A percentile compares a stretch with the other conserved stretches of the same genome.
Conservation (phyloP, 345 rosid species). For the Lenwebbia sp. region DNA sequence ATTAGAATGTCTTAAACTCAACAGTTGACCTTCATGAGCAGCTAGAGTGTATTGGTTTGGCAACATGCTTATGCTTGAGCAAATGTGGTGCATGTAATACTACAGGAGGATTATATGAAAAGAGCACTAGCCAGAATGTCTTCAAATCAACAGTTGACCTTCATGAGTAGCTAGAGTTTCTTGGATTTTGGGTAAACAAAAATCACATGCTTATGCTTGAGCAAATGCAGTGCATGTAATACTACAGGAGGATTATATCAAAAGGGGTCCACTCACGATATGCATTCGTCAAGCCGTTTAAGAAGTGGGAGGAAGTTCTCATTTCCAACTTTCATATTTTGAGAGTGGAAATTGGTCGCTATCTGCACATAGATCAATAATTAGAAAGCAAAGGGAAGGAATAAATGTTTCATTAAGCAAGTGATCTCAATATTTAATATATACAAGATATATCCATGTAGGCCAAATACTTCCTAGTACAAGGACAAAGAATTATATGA, state of each 20-base stretch:
- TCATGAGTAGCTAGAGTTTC: background rate
- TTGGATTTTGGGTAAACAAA: background rate
- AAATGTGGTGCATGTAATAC: background rate
- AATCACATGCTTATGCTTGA: background rate
- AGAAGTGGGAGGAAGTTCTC: conserved; percentile 78
- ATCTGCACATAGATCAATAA: conserved; percentile 34
- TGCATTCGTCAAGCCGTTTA: conserved; percentile 89
- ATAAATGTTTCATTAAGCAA: background rate
- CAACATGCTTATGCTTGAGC: background rate
- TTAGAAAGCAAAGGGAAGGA: background rate
- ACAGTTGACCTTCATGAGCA: background rate
- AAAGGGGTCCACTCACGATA: conserved; percentile 51
- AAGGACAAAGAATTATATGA: background rate
- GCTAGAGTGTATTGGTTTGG: background rate
- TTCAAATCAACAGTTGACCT: background rate
- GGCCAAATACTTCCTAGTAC: background rate
- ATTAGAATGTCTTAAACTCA: background rate
- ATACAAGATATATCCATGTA: background rate
- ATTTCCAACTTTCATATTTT: conserved; percentile 72
- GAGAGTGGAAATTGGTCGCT: conserved; percentile 78
- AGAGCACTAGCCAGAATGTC: background rate
- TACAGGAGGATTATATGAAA: background rate
- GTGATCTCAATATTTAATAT: background rate
- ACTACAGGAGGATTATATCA: background rate
- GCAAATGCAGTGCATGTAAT: background rate